A percentile compares a stretch with the other conserved stretches of the same genome.
Conservation (phyloP, 164 flowering plant genomes). For the Vitis amurensis region DNA sequence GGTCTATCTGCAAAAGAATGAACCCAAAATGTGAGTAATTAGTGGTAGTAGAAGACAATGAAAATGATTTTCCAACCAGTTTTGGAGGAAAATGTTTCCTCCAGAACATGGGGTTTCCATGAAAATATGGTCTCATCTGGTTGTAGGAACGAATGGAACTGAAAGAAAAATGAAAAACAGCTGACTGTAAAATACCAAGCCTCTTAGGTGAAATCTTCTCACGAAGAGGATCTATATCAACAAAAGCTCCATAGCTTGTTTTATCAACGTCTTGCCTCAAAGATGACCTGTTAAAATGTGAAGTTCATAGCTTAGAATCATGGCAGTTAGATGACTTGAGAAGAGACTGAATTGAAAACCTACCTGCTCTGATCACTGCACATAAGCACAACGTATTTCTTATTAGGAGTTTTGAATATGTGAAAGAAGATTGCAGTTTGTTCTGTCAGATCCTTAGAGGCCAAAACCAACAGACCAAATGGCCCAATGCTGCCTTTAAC, state of each 20-base stretch:
- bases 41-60: too few relatives aligned
- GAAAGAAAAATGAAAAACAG: too few relatives aligned
- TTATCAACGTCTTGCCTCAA: slow-evolving; percentile 10
- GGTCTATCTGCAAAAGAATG: too few relatives aligned
- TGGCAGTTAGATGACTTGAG: too few relatives aligned
- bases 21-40: too few relatives aligned
- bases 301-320: too few relatives aligned
- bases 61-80: too few relatives aligned
- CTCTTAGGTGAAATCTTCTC: slow-evolving; percentile 21
- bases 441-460: slow-evolving; percentile 26
- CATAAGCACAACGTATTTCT: slow-evolving; percentile 31
- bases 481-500: slow-evolving; percentile 35
- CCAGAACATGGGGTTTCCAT: too few relatives aligned
- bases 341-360: too few relatives aligned
- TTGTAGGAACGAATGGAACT: too few relatives aligned
- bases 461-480: slow-evolving; percentile 36
- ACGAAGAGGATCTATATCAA: slow-evolving; percentile 17
- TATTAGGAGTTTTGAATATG: slow-evolving; percentile 23
- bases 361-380: slow-evolving; percentile 29
- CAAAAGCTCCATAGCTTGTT: slow-evolving; percentile 23
- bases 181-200: slow-evolving; percentile 11
- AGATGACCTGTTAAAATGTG: slow-evolving; percentile 22
- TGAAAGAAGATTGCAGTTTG: slow-evolving; percentile 38
- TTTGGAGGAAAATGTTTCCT: too few relatives aligned
- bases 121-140: too few relatives aligned